Conservation (phyloP, 805 yeast species). For the Kodamaea restingae region DNA sequence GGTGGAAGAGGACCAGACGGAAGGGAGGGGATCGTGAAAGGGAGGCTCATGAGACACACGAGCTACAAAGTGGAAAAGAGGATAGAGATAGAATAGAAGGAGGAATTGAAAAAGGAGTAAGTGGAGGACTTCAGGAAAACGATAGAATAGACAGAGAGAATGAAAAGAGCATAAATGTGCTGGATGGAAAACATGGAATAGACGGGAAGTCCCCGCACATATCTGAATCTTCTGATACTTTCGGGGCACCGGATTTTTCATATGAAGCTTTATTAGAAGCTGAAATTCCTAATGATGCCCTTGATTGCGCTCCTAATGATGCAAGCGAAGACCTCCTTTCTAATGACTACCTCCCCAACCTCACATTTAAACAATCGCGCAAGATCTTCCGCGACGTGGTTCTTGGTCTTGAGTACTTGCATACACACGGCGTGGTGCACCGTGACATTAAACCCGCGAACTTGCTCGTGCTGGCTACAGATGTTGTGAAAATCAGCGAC, state of each 20-base stretch:
- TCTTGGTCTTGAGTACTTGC: constrained; percentile 85
- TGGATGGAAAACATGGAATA: too few species aligned
- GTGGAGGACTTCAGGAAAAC: too few species aligned
- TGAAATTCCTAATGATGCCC: not conserved
- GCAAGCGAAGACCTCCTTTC: constrained; percentile 22
- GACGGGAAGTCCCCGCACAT: too few species aligned
- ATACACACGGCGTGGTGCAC: constrained; percentile 86
- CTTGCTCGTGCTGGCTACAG: constrained; percentile 63
- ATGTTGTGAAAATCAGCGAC: constrained; percentile 87
- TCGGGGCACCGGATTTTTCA: too few species aligned
- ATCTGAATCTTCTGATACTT: too few species aligned
- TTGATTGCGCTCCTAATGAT: too few species aligned
- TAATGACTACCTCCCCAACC: constrained; percentile 46
- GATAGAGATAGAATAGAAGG: not conserved
- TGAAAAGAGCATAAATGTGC: too few species aligned
- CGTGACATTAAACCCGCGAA: constrained; percentile 97
- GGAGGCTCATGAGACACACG: too few species aligned
- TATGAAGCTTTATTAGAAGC: too few species aligned
- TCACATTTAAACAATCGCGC: constrained; percentile 64
- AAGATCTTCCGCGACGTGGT: constrained; percentile 78
- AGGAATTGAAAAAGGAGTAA: not conserved
- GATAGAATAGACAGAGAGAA: too few species aligned
- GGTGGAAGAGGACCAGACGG: constrained; percentile 52
- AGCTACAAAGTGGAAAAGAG: constrained; percentile 36
- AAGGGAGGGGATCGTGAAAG: too few species aligned